Conservation (phyloP, 2,329 filamentous ascomycete species). For the Coniochaeta sp. region DNA sequence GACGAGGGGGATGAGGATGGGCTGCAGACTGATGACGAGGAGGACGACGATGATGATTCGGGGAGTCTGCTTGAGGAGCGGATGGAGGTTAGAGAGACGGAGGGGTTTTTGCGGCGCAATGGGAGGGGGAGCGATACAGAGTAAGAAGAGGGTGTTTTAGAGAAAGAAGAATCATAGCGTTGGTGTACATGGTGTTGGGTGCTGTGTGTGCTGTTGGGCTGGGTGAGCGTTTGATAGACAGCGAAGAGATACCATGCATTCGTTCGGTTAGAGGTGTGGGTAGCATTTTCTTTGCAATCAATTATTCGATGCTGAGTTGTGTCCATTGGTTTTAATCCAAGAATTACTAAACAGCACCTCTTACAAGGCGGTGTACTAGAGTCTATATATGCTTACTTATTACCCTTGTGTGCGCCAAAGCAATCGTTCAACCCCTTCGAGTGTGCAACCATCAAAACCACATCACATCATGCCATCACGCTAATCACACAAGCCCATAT, state of each 20-base stretch:
- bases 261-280: too few species aligned
- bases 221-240: background rate
- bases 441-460: too few species aligned
- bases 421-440: too few species aligned
- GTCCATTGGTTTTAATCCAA: too few species aligned
- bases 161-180: background rate
- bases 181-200: background rate
- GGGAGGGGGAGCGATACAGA: background rate
- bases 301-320: too few species aligned
- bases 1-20: constrained; percentile 15
- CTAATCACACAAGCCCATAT: too few species aligned
- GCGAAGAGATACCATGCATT: background rate
- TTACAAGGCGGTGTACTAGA: too few species aligned
- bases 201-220: background rate
- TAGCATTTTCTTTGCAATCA: too few species aligned
- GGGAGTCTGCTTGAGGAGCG: constrained; percentile 15
- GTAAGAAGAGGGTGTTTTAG: background rate
- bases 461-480: too few species aligned
- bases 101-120: constrained; percentile 11
- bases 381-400: too few species aligned
- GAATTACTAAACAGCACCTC: too few species aligned
- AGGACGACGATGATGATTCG: constrained; percentile 26
- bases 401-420: too few species aligned
- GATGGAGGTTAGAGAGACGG: constrained; percentile 20
- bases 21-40: constrained; percentile 6